Evolutionary conservation across 2,329 filamentous ascomycete species (phyloP).

Genomic region (Fusarium proliferatum): DNA sequence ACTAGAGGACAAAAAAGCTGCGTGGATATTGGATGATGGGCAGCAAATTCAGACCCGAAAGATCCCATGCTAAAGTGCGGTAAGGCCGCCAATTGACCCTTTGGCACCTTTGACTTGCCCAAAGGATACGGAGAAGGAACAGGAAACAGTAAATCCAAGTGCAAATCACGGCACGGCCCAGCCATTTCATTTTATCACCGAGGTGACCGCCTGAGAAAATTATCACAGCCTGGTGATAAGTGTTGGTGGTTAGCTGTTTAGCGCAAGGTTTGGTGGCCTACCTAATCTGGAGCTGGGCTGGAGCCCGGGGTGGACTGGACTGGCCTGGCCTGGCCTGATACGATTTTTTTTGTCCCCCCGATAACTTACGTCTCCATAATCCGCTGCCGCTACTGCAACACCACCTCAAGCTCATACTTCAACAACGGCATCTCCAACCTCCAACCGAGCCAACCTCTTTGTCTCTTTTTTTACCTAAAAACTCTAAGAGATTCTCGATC

Average conservation of each 20-base stretch:
- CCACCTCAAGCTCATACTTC: conserved; percentile 18
- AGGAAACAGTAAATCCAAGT: neutral
- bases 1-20: conserved; percentile 26
- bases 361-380: conserved; percentile 15
- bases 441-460: conserved; percentile 27
- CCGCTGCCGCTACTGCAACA: conserved; percentile 33
- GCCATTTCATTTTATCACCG: conserved; percentile 46
- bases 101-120: conserved; percentile 26
- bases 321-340: conserved; percentile 15
- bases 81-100: conserved; percentile 34
- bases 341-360: conserved; percentile 35
- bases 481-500: conserved; percentile 13
- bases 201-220: conserved; percentile 38
- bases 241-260: conserved; percentile 2
- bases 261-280: neutral
- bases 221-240: conserved; percentile 13
- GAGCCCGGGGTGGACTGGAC: neutral
- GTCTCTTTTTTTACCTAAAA: conserved; percentile 11
- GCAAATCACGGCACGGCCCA: conserved; percentile 33
- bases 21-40: conserved; percentile 30
- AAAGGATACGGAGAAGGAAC: conserved; percentile 1
- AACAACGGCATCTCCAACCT: conserved; percentile 32
- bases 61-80: conserved; percentile 35
- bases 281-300: conserved; percentile 8
- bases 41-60: conserved; percentile 32